Base-by-base conservation (phyloP, 768 basidiomycete genomes). In the Leccinum truebloodii region DNA sequence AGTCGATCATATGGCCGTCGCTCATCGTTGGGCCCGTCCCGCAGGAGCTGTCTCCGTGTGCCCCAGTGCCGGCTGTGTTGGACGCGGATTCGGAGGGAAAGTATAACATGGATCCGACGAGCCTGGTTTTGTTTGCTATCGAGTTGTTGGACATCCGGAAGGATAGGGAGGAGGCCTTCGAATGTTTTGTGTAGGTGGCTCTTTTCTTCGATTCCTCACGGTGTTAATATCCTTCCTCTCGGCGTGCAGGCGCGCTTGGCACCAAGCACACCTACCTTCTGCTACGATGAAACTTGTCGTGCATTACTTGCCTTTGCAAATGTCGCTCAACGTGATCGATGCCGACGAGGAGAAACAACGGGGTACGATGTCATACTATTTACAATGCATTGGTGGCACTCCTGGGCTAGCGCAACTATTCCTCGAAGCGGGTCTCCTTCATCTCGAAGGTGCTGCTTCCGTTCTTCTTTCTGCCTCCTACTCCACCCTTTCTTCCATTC, bases 61-160 rank as follows among this genome's bases (percentile, higher is more conserved):
- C 81, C 20, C 74, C 80, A 4, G 79, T 81, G 57, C 80, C 86
- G 1, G 76, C 84, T 35, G 77, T 85, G 8, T 83, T 85, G 69
- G 78, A 83, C 55, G 73, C 79, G 30, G 70, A 67, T 41, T 54
- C 62, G 18, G 89, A 92, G 59, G 80, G 83, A 51, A 81, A 83
- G 66, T 93, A 89, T 65, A 92, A 93, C 65, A 91, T 93, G 89
- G 91, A 93, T 71, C 86, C 91, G 2, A 93, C 91, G 14, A 92
- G 90, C 73, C 76, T 93, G 28, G 85, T 86, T 1, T 74, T 92
- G 56, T 81, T 86, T 61, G 91, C 82, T 9, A 75, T 91, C 48
- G 91, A 93, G 65, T 69, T 87, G 44, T 82, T 83, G 52, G 90
- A 92, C 69, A 90, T 93, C 53, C 80, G 88, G 52, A 86, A 86